A percentile compares a stretch with the other conserved stretches of the same genome.
phyloP scores from a whole-genome alignment of 2,329 filamentous ascomycete species.

The Bimuria novae-zelandiae region DNA sequence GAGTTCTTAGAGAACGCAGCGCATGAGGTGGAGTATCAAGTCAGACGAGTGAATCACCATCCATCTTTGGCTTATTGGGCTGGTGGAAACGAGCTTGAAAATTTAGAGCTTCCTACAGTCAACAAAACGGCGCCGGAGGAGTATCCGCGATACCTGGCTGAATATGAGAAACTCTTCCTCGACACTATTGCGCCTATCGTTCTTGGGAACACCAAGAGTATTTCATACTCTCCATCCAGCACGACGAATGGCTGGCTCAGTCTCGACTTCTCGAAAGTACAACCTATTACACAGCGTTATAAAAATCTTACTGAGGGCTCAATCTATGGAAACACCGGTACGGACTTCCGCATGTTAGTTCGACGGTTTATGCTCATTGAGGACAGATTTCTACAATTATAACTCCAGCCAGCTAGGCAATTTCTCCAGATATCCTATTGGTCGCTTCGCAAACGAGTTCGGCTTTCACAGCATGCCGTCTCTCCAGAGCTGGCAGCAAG shows the following conservation, averaged over 20 bases:
- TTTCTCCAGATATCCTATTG: constrained; percentile 59
- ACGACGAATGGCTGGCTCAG: constrained; percentile 63
- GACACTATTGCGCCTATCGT: constrained; percentile 60
- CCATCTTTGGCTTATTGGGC: constrained; percentile 50
- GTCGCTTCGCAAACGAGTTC: constrained; percentile 67
- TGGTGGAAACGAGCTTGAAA: constrained; percentile 63
- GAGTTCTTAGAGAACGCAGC: constrained; percentile 61
- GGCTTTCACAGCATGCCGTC: constrained; percentile 67
- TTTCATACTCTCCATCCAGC: constrained; percentile 65
- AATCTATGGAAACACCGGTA: constrained; percentile 62
- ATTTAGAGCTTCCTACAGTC: constrained; percentile 53
- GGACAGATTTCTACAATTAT: constrained; percentile 63
- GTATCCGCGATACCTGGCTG: constrained; percentile 50
- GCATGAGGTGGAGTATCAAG: constrained; percentile 63
- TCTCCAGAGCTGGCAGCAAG: constrained; percentile 62
- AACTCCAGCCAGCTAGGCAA: constrained; percentile 59
- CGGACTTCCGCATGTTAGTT: constrained; percentile 7
- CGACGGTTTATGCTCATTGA: not conserved
- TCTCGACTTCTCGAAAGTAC: constrained; percentile 58
- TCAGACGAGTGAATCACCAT: constrained; percentile 65
- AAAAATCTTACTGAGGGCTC: constrained; percentile 57
- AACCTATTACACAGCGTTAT: constrained; percentile 62
- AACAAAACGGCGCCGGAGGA: constrained; percentile 48
- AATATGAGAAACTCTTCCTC: constrained; percentile 65
- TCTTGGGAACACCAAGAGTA: constrained; percentile 62